Evolutionary conservation across 257 asterid genomes (phyloP), one percentile per base, ranked within the genome.

Genomic region (Avicennia marina): DNA sequence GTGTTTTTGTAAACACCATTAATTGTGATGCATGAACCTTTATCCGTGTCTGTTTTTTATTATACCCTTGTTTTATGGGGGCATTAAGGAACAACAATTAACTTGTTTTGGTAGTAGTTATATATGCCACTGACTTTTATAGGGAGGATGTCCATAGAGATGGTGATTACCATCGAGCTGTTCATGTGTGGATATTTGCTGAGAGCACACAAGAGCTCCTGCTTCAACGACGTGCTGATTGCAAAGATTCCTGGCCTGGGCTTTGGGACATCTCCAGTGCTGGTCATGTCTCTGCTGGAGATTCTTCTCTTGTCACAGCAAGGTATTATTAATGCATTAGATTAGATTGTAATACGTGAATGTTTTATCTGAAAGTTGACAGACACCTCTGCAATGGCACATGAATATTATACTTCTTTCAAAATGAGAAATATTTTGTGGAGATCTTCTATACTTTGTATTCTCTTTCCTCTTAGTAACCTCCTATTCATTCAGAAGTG

Each of bases 161-260:
- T 66, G 98, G 98, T 27, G 94, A 91, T 68, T 91, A 85, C 68
- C 96, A 91, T 71, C 74, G 94, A 47, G 94, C 98, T 29, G 95
- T 91, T 72, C 95, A 91, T 72, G 89, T 83, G 53, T 87, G 96
- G 96, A 88, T 91, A 62, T 85, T 58, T 83, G 78, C 89, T 52
- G 98, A 91, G 80, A 81, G 78, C 70, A 91, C 96, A 38, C 91
- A 81, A 65, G 81, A 91, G 64, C 73, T 91, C 42, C 83, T 91
- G 18, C 72, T 91, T 44, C 98, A 91, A 56, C 63, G 47, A 20
- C 98, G 96, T 64, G 75, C 98, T 53, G 78, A 88, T 25, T 76
- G 84, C 75, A 91, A 91, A 81, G 96, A 91, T 68, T 91, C 96
- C n/a, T 91, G 94, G 94, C 83, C 98, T 47, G 96, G 95, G 24